phyloP scores from a whole-genome alignment of 2,329 filamentous ascomycete genomes.

The Whalleya microplaca region DNA sequence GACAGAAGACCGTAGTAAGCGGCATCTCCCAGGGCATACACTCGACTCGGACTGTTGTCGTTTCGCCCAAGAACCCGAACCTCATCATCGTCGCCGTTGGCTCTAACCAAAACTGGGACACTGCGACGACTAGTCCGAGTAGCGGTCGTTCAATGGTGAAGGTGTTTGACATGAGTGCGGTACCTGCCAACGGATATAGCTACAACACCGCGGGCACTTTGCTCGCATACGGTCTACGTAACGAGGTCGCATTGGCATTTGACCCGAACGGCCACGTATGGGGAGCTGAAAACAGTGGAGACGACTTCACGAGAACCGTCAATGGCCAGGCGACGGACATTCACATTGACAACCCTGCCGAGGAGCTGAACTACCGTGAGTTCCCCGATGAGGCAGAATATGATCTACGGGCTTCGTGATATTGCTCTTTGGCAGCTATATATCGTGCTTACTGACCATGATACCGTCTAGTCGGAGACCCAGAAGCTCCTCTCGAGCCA shows the following conservation, averaged over 20 bases:
- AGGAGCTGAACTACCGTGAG: conserved; percentile 64
- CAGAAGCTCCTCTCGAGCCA: conserved; percentile 49
- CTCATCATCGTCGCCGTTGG: conserved; percentile 60
- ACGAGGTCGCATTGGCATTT: conserved; percentile 57
- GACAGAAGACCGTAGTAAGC: conserved; percentile 51
- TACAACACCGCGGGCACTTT: conserved; percentile 44
- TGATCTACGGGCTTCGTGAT: neutral
- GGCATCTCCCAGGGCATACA: conserved; percentile 58
- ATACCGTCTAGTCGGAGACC: conserved; percentile 50
- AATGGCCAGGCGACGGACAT: conserved; percentile 48
- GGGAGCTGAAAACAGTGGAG: conserved; percentile 66
- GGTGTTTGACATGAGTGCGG: conserved; percentile 40
- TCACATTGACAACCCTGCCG: conserved; percentile 65
- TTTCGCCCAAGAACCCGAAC: conserved; percentile 53
- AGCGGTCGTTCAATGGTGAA: conserved; percentile 61
- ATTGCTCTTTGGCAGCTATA: neutral
- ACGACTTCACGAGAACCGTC: conserved; percentile 56
- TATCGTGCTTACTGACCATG: neutral
- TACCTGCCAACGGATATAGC: conserved; percentile 38
- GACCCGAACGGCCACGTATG: conserved; percentile 46
- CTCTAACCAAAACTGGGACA: conserved; percentile 59
- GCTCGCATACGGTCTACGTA: conserved; percentile 63
- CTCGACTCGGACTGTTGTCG: conserved; percentile 59
- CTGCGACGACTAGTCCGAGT: conserved; percentile 46
- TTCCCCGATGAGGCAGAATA: neutral